Base-by-base conservation (phyloP, 805 yeast genomes). In the Candida silvicultrix region DNA sequence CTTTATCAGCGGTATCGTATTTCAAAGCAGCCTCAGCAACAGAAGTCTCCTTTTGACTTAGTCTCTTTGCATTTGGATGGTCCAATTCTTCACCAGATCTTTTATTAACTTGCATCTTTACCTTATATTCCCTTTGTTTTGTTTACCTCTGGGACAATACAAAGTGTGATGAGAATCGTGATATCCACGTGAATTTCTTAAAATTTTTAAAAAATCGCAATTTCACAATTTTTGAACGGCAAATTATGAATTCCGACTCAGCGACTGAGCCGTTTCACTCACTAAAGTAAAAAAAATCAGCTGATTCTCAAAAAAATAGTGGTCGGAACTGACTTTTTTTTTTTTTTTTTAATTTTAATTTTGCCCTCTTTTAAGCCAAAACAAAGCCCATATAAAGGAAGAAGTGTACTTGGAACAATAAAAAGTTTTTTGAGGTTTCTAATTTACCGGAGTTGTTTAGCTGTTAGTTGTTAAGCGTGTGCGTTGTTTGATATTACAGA, bases 181-280 rank as follows among this genome's bases (percentile, higher is more conserved):
- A 53, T 51, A 28, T 44, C 55, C 63, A 59, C 63, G 63, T 59
- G 63, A 56, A 35, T 2, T 38, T 40, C 16, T 15, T 22, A 21
- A 41, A 15, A 38, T 11, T 3, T 35, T 40, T n/a, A 15, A 44
- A 23, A 6, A 9, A 6, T 5, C 25, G 25, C n/a, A 23, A 23
- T 23, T 23, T 9, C 25, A 23, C 25, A n/a, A n/a, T n/a, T n/a
- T 23, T 23, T 23, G 25, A 6, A 9, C 25, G 25, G 9, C 25
- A 6, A 23, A 23, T 23, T 9, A n/a, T n/a, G 25, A 23, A 41
- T 22, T 28, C 41, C 35, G 44, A 39, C 20, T 25, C 4, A 32
- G 6, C 5, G 36, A 16, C 5, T 23, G 5, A 9, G 9, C 25
- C 25, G n/a, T n/a, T n/a, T n/a, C n/a, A n/a, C n/a, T n/a, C n/a